Percentiles rank a stretch among this genome's conserved stretches.
phyloP scores from a whole-genome alignment of 306 rosid species.

The Urtica urens region DNA sequence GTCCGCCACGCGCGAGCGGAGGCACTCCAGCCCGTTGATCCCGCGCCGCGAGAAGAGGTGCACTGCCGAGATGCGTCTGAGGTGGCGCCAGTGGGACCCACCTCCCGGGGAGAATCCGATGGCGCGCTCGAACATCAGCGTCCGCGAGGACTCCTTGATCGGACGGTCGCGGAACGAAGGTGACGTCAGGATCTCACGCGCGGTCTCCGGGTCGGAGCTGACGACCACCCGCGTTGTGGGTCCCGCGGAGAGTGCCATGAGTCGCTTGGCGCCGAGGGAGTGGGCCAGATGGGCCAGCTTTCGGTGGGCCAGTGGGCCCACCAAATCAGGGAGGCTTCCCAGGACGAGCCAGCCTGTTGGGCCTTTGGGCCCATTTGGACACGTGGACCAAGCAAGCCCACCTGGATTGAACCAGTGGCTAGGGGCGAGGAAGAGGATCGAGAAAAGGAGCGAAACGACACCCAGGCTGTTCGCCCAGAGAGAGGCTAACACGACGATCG shows the following conservation, averaged over 20 bases:
- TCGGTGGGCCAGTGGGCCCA: slow-evolving; percentile 54
- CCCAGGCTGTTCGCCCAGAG: slow-evolving; percentile 6
- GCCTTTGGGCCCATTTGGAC: slow-evolving; percentile 17
- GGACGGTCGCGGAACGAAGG: slow-evolving; percentile 73
- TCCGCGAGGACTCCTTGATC: slow-evolving; percentile 49
- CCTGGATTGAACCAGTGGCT: slow-evolving; percentile 55
- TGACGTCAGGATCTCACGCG: slow-evolving; percentile 52
- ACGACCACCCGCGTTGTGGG: slow-evolving; percentile 50
- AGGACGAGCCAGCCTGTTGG: slow-evolving; percentile 72
- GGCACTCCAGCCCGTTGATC: slow-evolving; percentile 38
- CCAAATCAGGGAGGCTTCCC: slow-evolving; percentile 54
- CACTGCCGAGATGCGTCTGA: slow-evolving; percentile 47
- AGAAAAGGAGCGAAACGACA: slow-evolving; percentile 3
- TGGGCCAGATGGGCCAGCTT: slow-evolving; percentile 46
- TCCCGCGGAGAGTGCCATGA: slow-evolving; percentile 70
- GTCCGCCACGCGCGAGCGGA: slow-evolving; percentile 29
- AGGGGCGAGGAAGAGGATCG: slow-evolving; percentile 24
- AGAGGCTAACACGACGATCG: slow-evolving; percentile 8
- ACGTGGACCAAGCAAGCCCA: slow-evolving; percentile 75
- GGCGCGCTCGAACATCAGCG: slow-evolving; percentile 83
- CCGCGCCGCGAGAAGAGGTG: slow-evolving; percentile 69
- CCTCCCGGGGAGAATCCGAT: slow-evolving; percentile 69
- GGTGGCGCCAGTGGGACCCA: slow-evolving; percentile 63
- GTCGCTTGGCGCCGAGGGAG: slow-evolving; percentile 31
- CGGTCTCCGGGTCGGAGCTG: slow-evolving; percentile 80